Evolutionary conservation across 108 stramenopile species (phyloP), one percentile per base, ranked within the genome.

Genomic region (Schizochytrium sp.): DNA sequence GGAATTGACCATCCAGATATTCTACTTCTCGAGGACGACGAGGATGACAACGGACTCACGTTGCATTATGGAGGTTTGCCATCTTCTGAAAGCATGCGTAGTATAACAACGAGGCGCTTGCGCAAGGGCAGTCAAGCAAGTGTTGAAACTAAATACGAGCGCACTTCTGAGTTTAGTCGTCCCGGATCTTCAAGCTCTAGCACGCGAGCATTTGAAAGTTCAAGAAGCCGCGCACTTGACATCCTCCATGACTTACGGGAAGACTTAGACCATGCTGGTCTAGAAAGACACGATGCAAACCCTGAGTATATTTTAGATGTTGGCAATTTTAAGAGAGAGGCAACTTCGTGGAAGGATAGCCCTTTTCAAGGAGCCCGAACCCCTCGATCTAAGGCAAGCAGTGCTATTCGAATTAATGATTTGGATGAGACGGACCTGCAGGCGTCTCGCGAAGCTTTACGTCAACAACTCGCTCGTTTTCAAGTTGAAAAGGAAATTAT

Each of bases 401-500:
- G 28, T 28, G 28, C 28, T 28, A 28, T 28, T 10, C 13, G 57
- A 17, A 58, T 69, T 69, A 38, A 3, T 44, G 44, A 7, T 15
- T 38, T 69, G 8, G 64, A 69, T 15, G 64, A 69, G 10, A 44
- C 40, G 12, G 64, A 69, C 15, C 64, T 69, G 10, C 42, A 38
- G 5, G 64, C 64, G 5, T 69, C 64, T 38, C 12, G 64, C 12
- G 64, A 69, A 3, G 64, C 64, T 44, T 44, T 69, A 0, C 64
- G 64, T 7, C 64, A 69, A 44, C 64, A 69, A 44, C 64, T 69
- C 12, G 12, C 64, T 7, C 64, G 64, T 7, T 69, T 69, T 44
- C 64, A 69, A 15, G 64, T 69, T 2, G 64, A 69, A 69, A 69
- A 69, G 64, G 64, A 69, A 15, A 38, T 69, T 3, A 38, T 69